Evolutionary conservation across 495 filamentous ascomycete species (phyloP), one percentile per base, ranked within the genome.

Genomic region (Thermochaetoides thermophila): DNA sequence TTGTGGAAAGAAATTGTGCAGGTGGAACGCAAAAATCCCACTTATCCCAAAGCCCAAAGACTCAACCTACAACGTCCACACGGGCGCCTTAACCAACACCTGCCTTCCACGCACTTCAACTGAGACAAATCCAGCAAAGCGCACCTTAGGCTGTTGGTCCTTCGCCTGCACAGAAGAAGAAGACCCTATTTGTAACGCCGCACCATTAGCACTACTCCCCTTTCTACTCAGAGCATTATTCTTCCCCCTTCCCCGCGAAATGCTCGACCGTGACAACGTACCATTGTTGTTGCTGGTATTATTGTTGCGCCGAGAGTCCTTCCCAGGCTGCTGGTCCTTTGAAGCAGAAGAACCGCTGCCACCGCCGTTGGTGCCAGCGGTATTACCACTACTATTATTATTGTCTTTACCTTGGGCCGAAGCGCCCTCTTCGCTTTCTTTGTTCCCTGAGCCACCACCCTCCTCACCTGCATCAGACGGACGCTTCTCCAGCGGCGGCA

Each of bases 81-180:
- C 82, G 11, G 91, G 85, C 24, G 89, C 79, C 61, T 93, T 93
- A 13, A 78, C 64, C 47, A 97, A 57, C 33, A 94, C 78, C 51
- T 78, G 83, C 43, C 79, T 65, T 2, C 81, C 79, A 37, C 84
- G 64, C 5, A 96, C 83, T 55, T 93, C 83, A 7, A 92, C 78
- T 1, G 73, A 76, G 28, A 95, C 60, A 48, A 93, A 94, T 1
- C 79, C 78, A 13, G 87, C 74, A 49, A 95, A 76, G 17, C 89
- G 69, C 28, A 96, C 76, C 42, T 68, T 72, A 30, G 44, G 56
- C 21, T 36, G 32, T n/a, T n/a, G n/a, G 23, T 60, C 63, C 55
- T 64, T 73, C 30, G 42, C 14, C 21, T 41, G 36, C 15, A 35
- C 23, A n/a, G n/a, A n/a, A n/a, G n/a, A n/a, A n/a, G n/a, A n/a